Evolutionary conservation across 2,329 filamentous ascomycete species (phyloP).

Genomic region (Grosmannia clavigera): DNA sequence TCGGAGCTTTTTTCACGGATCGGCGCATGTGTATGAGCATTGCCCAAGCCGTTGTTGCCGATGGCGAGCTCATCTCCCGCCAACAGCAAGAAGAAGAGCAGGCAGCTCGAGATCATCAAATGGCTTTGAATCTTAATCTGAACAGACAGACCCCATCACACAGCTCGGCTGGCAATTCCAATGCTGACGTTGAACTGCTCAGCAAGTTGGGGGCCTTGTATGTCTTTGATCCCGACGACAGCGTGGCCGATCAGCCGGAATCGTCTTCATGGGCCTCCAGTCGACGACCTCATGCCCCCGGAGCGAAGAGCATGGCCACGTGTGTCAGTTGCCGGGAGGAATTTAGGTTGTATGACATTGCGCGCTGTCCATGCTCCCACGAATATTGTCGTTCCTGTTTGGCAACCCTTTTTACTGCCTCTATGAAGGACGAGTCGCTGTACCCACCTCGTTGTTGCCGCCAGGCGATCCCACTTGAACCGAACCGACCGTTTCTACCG

Average conservation of each 20-base stretch:
- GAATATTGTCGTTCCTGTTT: slow-evolving; percentile 40
- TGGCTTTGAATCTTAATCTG: too few relatives aligned
- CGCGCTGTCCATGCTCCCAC: slow-evolving; percentile 26
- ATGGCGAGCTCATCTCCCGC: slow-evolving; percentile 9
- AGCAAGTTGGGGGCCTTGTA: background rate
- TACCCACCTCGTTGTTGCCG: slow-evolving; percentile 45
- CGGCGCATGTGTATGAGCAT: slow-evolving; percentile 12
- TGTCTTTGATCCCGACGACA: background rate
- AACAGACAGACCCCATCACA: too few relatives aligned
- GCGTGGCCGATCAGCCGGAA: background rate
- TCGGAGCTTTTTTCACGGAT: slow-evolving; percentile 3
- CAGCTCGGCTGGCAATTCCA: too few relatives aligned
- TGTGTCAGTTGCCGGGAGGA: too few relatives aligned
- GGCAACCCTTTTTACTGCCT: slow-evolving; percentile 26
- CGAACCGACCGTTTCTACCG: slow-evolving; percentile 23
- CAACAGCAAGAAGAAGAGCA: too few relatives aligned
- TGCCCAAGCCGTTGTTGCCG: slow-evolving; percentile 8
- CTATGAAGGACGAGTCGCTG: slow-evolving; percentile 34
- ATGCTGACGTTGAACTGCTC: too few relatives aligned
- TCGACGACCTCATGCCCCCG: background rate
- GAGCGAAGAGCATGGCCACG: too few relatives aligned
- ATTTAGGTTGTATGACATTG: too few relatives aligned
- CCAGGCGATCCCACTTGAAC: slow-evolving; percentile 24
- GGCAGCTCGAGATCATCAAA: slow-evolving; percentile 7
- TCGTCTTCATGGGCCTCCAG: background rate